These are phyloP conservation scores for Yamadazyma trypodendri DNA, from an alignment of 1,139 yeast species.

Conservation along the genomic window DNA sequence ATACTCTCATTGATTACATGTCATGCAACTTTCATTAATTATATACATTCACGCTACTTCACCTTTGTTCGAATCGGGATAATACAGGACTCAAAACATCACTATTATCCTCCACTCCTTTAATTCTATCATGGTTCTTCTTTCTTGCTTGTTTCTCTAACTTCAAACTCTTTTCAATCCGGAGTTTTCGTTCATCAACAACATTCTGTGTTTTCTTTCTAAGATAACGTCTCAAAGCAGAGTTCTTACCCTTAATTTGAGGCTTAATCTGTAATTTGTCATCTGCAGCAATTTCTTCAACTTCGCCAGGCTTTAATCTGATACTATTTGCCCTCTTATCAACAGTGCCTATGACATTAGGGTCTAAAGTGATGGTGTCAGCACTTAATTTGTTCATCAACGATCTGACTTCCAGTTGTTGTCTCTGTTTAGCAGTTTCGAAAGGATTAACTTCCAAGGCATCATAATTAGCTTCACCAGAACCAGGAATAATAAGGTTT, in stretches of 20 bases:
- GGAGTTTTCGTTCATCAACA: slow-evolving; percentile 80
- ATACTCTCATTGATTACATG: too few relatives aligned
- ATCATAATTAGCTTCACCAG: slow-evolving; percentile 98
- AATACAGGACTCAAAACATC: slow-evolving; percentile 58
- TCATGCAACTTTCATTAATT: too few relatives aligned
- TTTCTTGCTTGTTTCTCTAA: slow-evolving; percentile 74
- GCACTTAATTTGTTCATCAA: slow-evolving; percentile 87
- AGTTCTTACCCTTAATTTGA: slow-evolving; percentile 73
- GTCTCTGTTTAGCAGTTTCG: slow-evolving; percentile 90
- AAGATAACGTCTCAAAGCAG: slow-evolving; percentile 75
- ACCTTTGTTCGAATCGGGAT: slow-evolving; percentile 45
- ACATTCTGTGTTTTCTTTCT: slow-evolving; percentile 86
- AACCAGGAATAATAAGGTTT: slow-evolving; percentile 86
- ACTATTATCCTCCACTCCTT: slow-evolving; percentile 53
- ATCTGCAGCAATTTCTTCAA: slow-evolving; percentile 45
- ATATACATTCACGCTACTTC: too few relatives aligned
- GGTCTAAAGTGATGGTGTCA: slow-evolving; percentile 90
- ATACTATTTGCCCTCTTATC: slow-evolving; percentile 64
- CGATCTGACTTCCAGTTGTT: slow-evolving; percentile 85
- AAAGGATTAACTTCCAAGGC: slow-evolving; percentile 92
- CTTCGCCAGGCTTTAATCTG: slow-evolving; percentile 63
- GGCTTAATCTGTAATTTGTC: slow-evolving; percentile 52
- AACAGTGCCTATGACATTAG: slow-evolving; percentile 81
- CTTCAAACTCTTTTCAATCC: slow-evolving; percentile 74
- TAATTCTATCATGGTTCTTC: slow-evolving; percentile 44